Evolutionary conservation across 2,329 filamentous ascomycete genomes (phyloP), one percentile per base, ranked within the genome.

Genomic region (Plectosphaerella plurivora): DNA sequence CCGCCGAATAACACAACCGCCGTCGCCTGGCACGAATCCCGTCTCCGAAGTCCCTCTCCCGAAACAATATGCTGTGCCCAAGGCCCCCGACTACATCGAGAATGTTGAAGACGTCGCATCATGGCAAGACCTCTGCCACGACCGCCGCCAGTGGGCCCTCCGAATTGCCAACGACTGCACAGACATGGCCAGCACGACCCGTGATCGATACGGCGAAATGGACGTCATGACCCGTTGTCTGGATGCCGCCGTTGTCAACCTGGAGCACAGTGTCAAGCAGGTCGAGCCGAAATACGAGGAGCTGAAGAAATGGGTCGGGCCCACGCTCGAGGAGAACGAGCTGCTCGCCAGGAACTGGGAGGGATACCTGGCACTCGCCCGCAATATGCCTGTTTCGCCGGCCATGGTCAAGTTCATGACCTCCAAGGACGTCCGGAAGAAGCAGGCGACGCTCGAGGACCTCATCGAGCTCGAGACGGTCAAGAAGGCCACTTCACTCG

Each of bases 121-220:
- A 82, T 99, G 94, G 93, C 89, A 91, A 66, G 83, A 86, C 45
- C 77, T 97, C 20, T 97, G 94, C 75, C 87, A 86, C 67, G 81
- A 86, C 53, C 86, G 94, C 54, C 84, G 87, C 61, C 78, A 81
- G 59, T 99, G 94, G 94, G 88, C 91, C 0, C 72, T 86, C 50
- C 77, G 77, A 39, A 72, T 95, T 35, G 79, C 87, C 7, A 82
- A 86, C 24, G 84, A 87, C 59, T 93, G 89, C 60, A 76, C 76
- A 48, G 73, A 74, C 48, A 86, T 91, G 73, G 83, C 85, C 49
- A 73, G 76, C 50, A 72, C 78, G 56, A 78, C 84, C 18, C 77
- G 83, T 61, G 78, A 85, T 52, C 81, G 89, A 58, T 88, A 90
- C 63, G 75, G 77, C 50, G 88, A 92, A 68, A 86, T 88, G 63